Conservation (phyloP, 148 eudicot genomes). For the Linanthus parryae region DNA sequence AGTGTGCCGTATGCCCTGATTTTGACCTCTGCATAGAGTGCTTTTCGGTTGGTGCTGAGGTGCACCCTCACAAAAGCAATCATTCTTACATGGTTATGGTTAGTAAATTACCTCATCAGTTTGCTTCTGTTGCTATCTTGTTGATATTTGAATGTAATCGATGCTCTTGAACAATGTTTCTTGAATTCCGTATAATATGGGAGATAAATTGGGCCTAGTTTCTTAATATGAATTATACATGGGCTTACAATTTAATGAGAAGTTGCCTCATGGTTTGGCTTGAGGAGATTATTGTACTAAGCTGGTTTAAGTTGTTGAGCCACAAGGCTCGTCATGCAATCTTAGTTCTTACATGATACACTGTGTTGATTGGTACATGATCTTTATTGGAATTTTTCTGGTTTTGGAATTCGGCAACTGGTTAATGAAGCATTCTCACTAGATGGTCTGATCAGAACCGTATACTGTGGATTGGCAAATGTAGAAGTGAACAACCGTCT, state of each 20-base stretch:
- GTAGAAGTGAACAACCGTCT: too few species aligned
- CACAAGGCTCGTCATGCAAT: too few species aligned
- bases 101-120: not conserved
- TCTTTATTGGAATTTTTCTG: too few species aligned
- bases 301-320: too few species aligned
- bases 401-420: too few species aligned
- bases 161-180: not conserved
- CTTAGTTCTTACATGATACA: too few species aligned
- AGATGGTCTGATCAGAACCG: too few species aligned
- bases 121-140: constrained; percentile 1
- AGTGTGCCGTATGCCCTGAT: not conserved
- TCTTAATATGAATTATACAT: not conserved
- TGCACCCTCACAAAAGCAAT: not conserved
- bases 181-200: not conserved
- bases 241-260: too few species aligned
- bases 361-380: too few species aligned
- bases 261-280: not conserved
- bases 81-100: not conserved
- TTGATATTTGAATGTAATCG: not conserved
- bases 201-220: not conserved
- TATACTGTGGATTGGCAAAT: too few species aligned
- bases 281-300: not conserved
- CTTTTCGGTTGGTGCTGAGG: constrained; percentile 5
- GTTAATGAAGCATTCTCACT: too few species aligned
- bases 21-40: not conserved